Base-by-base conservation (phyloP, 768 basidiomycete species). In the Tricholoma saponaceum region DNA sequence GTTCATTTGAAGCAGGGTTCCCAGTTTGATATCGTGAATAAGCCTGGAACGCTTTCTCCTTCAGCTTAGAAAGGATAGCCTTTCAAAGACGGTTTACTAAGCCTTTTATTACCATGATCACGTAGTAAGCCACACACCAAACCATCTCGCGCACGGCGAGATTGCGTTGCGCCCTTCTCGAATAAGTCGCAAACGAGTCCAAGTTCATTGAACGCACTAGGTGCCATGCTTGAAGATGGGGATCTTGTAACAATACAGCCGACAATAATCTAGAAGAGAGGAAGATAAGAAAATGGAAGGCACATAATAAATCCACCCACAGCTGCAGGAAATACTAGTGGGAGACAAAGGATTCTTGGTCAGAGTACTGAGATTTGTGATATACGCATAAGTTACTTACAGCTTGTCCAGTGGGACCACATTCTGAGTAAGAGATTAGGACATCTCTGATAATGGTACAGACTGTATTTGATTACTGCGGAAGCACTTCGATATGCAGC, bases 401-500 rank as follows among this genome's bases (percentile, higher is more conserved):
- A 69, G 66, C 84, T 81, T 33, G 78, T 86, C 83, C 85, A 87
- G 47, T 85, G 72, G 39, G 75, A 72, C 85, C 86, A 87, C 77
- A 83, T 84, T 43, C 86, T 76, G 33, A 79, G 71, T 62, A 81
- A 84, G 22, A 89, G 69, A 28, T 85, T 82, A 2, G 85, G 84
- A 51, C 82, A 83, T 60, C 81, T 75, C 51, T 84, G 80, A 51
- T 76, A 83, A 61, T 86, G 74, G 56, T 80, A 79, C 30, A 77
- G 58, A 56, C 69, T 73, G 1, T 75, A 72, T 67, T 84, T 87
- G 58, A 89, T 83, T 20, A 83, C 76, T 12, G 83, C 80, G 8
- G 86, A 87, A 18, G 87, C 86, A 62, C 83, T 86, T 55, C 85
- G 77, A 67, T 87, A 88, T 43, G 86, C 83, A 2, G 87, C 86